phyloP scores from a whole-genome alignment of 2,329 filamentous ascomycete species.

The Tolypocladium tropicale region DNA sequence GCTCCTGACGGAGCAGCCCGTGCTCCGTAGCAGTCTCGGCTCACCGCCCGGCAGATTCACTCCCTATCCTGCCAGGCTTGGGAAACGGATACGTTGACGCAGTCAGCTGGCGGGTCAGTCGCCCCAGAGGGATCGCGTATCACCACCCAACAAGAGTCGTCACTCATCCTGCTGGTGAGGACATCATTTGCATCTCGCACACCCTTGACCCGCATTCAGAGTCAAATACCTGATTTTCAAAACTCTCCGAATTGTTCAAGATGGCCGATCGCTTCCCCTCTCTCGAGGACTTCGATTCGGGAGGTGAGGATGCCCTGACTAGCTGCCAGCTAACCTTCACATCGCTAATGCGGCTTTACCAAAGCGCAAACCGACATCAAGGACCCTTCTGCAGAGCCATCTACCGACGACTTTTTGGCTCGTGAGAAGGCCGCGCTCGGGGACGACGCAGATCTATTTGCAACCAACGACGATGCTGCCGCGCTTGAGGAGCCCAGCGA shows the following conservation, averaged over 20 bases:
- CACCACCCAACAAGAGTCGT: neutral
- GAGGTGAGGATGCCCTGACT: slow-evolving; percentile 31
- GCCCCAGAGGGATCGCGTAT: neutral
- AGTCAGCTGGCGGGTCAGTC: neutral
- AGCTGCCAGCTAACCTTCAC: neutral
- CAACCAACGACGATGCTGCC: slow-evolving; percentile 60
- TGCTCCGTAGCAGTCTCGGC: too few relatives aligned
- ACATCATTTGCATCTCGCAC: neutral
- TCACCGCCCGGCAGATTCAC: slow-evolving; percentile 28
- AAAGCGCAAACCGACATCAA: slow-evolving; percentile 59
- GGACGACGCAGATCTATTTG: slow-evolving; percentile 87
- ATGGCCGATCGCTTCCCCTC: slow-evolving; percentile 77
- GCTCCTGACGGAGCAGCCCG: too few relatives aligned
- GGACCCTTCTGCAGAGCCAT: slow-evolving; percentile 45
- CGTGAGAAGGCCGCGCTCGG: slow-evolving; percentile 85
- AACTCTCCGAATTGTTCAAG: neutral
- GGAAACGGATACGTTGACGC: slow-evolving; percentile 4
- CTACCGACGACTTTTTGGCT: slow-evolving; percentile 75
- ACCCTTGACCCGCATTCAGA: neutral
- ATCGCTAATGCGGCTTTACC: slow-evolving; percentile 10
- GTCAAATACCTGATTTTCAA: neutral
- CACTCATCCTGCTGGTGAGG: neutral
- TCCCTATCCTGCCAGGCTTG: slow-evolving; percentile 8
- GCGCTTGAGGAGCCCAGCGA: slow-evolving; percentile 54
- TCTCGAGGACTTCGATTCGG: slow-evolving; percentile 65